A percentile compares a stretch with the other conserved stretches of the same genome.
These are phyloP conservation scores for Nepenthes alata DNA, from an alignment of 179 eudicot species.

Conservation along the genomic window DNA sequence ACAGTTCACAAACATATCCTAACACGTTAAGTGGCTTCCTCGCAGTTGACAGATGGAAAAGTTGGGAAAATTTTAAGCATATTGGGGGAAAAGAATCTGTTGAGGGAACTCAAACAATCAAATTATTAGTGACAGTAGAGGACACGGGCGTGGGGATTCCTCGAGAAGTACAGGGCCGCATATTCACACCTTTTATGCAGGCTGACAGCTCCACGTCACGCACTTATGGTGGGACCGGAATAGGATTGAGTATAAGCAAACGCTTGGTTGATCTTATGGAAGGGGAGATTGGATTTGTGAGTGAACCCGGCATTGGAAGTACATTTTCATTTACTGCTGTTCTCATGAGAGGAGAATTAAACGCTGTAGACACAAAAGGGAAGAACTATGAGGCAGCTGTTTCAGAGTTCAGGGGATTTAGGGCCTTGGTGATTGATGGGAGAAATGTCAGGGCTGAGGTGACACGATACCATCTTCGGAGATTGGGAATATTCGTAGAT, in stretches of 20 bases:
- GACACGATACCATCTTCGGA: conserved; percentile 70
- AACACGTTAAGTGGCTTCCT: conserved; percentile 71
- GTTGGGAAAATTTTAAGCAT: conserved; percentile 59
- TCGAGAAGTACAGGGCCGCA: conserved; percentile 49
- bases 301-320: conserved; percentile 60
- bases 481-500: conserved; percentile 65
- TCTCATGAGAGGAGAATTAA: conserved; percentile 34
- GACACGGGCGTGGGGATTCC: conserved; percentile 93
- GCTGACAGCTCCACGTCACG: conserved; percentile 96
- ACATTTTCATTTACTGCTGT: conserved; percentile 78
- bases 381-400: conserved; percentile 30
- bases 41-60: conserved; percentile 64
- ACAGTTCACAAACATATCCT: conserved; percentile 17
- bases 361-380: conserved; percentile 23
- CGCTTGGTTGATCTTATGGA: conserved; percentile 83
- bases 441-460: conserved; percentile 64
- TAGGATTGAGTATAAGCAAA: conserved; percentile 89
- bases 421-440: conserved; percentile 69
- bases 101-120: conserved; percentile 31
- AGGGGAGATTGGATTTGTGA: conserved; percentile 83
- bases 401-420: conserved; percentile 57
- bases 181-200: conserved; percentile 95
- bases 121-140: conserved; percentile 70
- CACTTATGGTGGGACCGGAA: conserved; percentile 91
- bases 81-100: conserved; percentile 15